A percentile compares a stretch with the other conserved stretches of the same genome.
Evolutionary conservation across 352 stramenopile genomes (phyloP).

Genomic region (Phytophthora cryptogea): DNA sequence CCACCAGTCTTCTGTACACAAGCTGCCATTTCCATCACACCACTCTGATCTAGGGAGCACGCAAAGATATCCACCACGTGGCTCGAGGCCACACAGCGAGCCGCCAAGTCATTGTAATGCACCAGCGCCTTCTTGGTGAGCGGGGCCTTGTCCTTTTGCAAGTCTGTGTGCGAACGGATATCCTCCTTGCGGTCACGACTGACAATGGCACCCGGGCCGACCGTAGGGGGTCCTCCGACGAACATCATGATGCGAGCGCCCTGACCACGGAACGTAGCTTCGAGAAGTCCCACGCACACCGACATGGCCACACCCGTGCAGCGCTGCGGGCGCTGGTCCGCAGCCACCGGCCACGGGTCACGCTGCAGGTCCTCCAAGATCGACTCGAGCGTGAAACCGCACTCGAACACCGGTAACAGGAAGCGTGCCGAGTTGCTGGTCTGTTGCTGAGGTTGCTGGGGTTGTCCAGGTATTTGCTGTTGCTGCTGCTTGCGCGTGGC

Average conservation of each 20-base stretch:
- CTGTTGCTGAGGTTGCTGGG: slow-evolving; percentile 76
- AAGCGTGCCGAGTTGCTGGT: slow-evolving; percentile 93
- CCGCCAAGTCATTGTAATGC: slow-evolving; percentile 96
- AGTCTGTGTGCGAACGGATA: slow-evolving; percentile 96
- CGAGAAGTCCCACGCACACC: slow-evolving; percentile 96
- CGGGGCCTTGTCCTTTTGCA: slow-evolving; percentile 95
- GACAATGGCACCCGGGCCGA: slow-evolving; percentile 96
- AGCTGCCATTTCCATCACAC: slow-evolving; percentile 98
- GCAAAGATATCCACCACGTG: slow-evolving; percentile 99
- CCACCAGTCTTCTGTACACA: slow-evolving; percentile 98
- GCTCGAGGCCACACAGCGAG: slow-evolving; percentile 90
- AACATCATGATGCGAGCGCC: slow-evolving; percentile 99
- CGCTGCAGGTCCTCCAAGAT: slow-evolving; percentile 98
- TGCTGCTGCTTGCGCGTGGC: slow-evolving; percentile 61
- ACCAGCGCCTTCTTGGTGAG: slow-evolving; percentile 94
- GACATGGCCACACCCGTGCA: slow-evolving; percentile 97
- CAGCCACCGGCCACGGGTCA: slow-evolving; percentile 97
- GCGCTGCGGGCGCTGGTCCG: slow-evolving; percentile 95
- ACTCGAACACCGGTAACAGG: slow-evolving; percentile 96
- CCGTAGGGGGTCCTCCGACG: slow-evolving; percentile 95
- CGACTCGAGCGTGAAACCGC: slow-evolving; percentile 96
- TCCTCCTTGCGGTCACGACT: slow-evolving; percentile 95
- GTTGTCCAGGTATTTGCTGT: slow-evolving; percentile 48
- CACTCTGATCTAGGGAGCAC: slow-evolving; percentile 97
- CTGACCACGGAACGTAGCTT: slow-evolving; percentile 95